These are phyloP conservation scores for Aspergillus oerlinghausenensis DNA, from an alignment of 2,329 filamentous ascomycete genomes.

Conservation along the genomic window DNA sequence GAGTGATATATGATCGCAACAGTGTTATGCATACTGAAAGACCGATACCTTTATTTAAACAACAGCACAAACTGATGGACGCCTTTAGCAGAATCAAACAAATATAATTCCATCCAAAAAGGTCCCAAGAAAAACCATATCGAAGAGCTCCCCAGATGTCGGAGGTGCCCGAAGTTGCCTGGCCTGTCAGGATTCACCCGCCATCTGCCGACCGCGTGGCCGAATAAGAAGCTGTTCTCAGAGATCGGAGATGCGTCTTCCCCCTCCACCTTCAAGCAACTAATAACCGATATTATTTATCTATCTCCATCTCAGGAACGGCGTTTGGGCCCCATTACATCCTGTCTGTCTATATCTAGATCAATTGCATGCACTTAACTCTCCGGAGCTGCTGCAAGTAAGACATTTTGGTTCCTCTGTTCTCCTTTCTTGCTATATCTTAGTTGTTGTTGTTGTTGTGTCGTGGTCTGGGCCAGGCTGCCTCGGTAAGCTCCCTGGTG, in stretches of 20 bases:
- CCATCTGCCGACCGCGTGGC: conserved; percentile 12
- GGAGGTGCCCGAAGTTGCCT: conserved; percentile 13
- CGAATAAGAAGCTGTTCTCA: not conserved
- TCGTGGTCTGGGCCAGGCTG: not conserved
- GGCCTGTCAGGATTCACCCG: conserved; percentile 7
- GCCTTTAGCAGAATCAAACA: not conserved
- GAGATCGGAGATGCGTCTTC: not conserved
- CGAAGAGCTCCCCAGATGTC: conserved; percentile 3
- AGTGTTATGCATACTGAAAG: no score
- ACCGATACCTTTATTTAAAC: no score
- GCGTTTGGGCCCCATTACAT: not conserved
- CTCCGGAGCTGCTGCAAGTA: not conserved
- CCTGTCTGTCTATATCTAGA: not conserved
- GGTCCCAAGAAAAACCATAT: not conserved
- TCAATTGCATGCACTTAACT: not conserved
- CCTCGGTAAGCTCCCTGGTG: not conserved
- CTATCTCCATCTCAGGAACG: not conserved
- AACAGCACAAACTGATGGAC: no score
- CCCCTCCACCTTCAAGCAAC: not conserved
- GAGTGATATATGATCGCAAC: no score
- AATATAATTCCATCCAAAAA: no score
- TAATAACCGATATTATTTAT: not conserved
- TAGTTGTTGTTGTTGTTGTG: not conserved
- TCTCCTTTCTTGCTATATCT: not conserved
- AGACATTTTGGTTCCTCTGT: not conserved